phyloP scores from a whole-genome alignment of 192 early-diverging fungal species.

The Fimicolochytrium jonesii region DNA sequence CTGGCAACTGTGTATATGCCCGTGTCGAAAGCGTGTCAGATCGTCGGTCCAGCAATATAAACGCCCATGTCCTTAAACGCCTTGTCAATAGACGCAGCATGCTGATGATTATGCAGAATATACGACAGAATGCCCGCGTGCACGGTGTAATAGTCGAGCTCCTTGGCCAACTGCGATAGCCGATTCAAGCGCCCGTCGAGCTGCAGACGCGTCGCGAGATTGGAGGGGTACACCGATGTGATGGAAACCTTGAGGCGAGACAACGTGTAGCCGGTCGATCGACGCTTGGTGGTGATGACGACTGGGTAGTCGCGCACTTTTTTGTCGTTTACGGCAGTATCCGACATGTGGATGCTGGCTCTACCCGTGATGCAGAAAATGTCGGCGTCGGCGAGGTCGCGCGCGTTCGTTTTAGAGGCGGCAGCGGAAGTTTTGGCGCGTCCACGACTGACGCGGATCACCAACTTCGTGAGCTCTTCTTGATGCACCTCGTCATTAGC shows the following conservation, averaged over 20 bases:
- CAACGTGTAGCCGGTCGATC: conserved; percentile 19
- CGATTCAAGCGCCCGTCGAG: conserved; percentile 11
- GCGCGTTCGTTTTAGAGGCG: too few relatives aligned
- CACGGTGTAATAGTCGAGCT: background rate
- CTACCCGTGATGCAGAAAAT: background rate
- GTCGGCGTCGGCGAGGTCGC: background rate
- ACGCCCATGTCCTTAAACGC: background rate
- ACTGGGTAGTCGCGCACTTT: background rate
- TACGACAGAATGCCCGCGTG: background rate
- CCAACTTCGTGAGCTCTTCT: background rate
- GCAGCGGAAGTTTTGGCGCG: too few relatives aligned
- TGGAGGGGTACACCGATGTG: conserved; percentile 16
- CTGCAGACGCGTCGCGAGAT: conserved; percentile 3
- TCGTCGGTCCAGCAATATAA: background rate
- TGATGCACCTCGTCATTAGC: background rate
- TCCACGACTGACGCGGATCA: background rate
- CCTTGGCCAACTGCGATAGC: conserved; percentile 3
- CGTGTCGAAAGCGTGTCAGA: too few relatives aligned
- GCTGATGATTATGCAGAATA: background rate
- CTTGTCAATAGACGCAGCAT: background rate
- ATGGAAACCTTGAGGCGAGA: background rate
- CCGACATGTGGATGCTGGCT: background rate
- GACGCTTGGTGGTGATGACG: background rate
- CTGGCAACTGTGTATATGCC: too few relatives aligned
- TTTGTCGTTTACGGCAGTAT: background rate